phyloP scores from a whole-genome alignment of 2,329 filamentous ascomycete species.

The Myotisia sp. region DNA sequence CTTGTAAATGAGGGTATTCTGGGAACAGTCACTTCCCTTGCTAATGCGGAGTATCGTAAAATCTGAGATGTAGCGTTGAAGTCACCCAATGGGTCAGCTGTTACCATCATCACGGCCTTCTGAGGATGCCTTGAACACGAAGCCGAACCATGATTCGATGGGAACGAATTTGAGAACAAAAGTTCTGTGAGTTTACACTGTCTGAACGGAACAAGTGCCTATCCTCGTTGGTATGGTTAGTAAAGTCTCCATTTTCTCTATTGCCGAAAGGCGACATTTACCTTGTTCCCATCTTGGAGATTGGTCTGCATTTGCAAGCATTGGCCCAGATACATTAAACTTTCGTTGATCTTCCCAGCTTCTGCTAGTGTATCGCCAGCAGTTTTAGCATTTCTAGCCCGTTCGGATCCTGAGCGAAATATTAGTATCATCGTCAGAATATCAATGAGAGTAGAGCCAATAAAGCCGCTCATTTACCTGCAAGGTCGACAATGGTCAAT shows the following conservation, averaged over 20 bases:
- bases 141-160: slow-evolving; percentile 38
- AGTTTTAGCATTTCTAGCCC: slow-evolving; percentile 85
- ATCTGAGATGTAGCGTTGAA: slow-evolving; percentile 97
- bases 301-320: slow-evolving; percentile 93
- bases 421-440: slow-evolving; percentile 14
- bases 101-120: slow-evolving; percentile 89
- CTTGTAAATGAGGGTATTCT: slow-evolving; percentile 70
- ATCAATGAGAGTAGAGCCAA: neutral
- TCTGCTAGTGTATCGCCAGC: slow-evolving; percentile 83
- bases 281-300: slow-evolving; percentile 57
- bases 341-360: slow-evolving; percentile 96
- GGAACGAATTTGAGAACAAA: slow-evolving; percentile 79
- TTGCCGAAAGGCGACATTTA: slow-evolving; percentile 27
- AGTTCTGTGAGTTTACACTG: slow-evolving; percentile 78
- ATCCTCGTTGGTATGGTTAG: neutral
- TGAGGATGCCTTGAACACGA: slow-evolving; percentile 44
- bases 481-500: slow-evolving; percentile 79
- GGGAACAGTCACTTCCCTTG: slow-evolving; percentile 81
- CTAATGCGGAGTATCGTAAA: slow-evolving; percentile 80
- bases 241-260: neutral
- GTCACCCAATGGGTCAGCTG: slow-evolving; percentile 80
- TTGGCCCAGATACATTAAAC: slow-evolving; percentile 93
- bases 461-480: slow-evolving; percentile 39
- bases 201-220: slow-evolving; percentile 60
- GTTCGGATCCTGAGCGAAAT: slow-evolving; percentile 63